Base-by-base conservation (phyloP, 352 stramenopile genomes). In the Pythium graminicola region DNA sequence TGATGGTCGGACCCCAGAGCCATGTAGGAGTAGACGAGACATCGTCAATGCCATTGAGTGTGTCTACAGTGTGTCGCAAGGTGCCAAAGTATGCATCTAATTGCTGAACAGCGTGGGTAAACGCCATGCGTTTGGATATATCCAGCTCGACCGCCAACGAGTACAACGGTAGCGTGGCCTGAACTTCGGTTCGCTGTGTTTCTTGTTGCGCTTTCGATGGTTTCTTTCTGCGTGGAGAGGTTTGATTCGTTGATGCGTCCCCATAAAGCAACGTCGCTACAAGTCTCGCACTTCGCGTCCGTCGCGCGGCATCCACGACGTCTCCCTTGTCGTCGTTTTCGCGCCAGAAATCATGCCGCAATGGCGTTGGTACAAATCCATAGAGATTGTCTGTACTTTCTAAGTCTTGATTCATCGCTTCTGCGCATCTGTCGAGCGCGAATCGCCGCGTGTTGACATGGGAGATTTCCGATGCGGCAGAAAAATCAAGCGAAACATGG, bases 61-160 rank as follows among this genome's bases (percentile, higher is more conserved):
- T 10, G 20, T 29, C 44, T 23, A 64, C 29, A 10, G 52, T 70
- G 0, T 22, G 24, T 6, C 45, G 58, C 6, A 85, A 54, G 6
- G 72, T 46, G 1, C 33, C 6, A 22, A 84, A 76, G 38, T 80
- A 85, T 10, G 60, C 52, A 7, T 68, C 63, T 6, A 92, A 56
- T 2, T 67, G 52, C 23, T 43, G 35, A 0, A 80, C 35, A 19
- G 70, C 66, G 17, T 69, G 62, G 17, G 66, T 56, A 31, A 82
- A 83, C 7, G 72, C 75, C 62, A 82, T 78, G 27, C 71, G 70
- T 55, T 75, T 70, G 2, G 70, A 81, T 42, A 89, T 70, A 4
- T 52, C 54, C 16, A 60, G 57, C 36, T 92, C 81, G 10, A 85
- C 63, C 3, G 50, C 46, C 5, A 69, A 57, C 4, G 76, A 76